Base-by-base conservation (phyloP, 2,329 filamentous ascomycete genomes). In the Epichloe baconii region DNA sequence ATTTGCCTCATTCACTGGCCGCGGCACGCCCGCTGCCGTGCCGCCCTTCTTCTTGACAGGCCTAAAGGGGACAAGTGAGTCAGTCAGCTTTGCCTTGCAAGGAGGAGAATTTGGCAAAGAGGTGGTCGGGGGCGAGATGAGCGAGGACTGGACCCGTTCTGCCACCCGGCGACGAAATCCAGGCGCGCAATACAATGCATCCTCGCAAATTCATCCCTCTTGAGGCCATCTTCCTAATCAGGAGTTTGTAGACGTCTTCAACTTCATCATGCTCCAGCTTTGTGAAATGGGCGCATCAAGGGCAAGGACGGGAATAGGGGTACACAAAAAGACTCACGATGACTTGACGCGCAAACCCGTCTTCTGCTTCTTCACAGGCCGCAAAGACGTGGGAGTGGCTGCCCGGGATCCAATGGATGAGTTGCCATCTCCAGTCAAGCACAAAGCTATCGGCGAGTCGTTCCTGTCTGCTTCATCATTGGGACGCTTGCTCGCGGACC, bases 11-110 rank as follows among this genome's bases (percentile, higher is more conserved):
- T 80, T 81, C 71, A 76, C 76, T 58, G 74, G 69, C 61, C 80
- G 79, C 62, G 83, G 78, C 63, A 86, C 75, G 61, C 84, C 85
- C 64, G 82, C 83, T 58, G 81, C 78, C 57, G 80, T 79, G 58
- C 81, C 79, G 54, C 76, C 75, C 66, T 83, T 85, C 71, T 85
- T 88, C 72, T 90, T 90, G 44, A 69, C 63, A 11, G 86, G 86
- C 58, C 86, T 90, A 64, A 5, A 41, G 34, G 41, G n/a, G 47
- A 57, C 40, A 19, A 26, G n/a, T 31, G 26, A n/a, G 14, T 38
- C 26, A 21, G n/a, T 49, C 12, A 49, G 47, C 19, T 14, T 36
- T 36, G 38, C 19, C 17, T 36, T 23, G 38, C 26, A 31, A 31
- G 8, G 26, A 10, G 14, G 21, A n/a, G 3, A n/a, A 15, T 8